Base-by-base conservation (phyloP, 805 yeast species). In the Sugiyamaella smithiae region DNA sequence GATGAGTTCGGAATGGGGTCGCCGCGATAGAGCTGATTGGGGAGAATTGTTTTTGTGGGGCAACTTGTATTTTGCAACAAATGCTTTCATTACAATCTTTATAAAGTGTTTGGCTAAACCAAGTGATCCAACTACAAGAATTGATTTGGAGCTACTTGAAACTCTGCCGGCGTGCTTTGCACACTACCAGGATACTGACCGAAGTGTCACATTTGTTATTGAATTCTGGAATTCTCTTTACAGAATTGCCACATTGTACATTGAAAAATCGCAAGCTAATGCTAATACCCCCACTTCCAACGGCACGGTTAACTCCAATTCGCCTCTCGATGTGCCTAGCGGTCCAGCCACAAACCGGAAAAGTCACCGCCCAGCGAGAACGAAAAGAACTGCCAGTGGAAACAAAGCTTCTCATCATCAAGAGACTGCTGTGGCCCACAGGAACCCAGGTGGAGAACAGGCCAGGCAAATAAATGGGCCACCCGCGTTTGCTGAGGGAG, bases 71-170 rank as follows among this genome's bases (percentile, higher is more conserved):
- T 54, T 36, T 29, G 50, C 51, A 2, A 43, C 51, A 4, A 51
- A 40, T 24, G 31, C 56, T 2, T 47, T 51, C 32, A 51, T 55
- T 29, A 53, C 60, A 2, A 23, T 57, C n/a, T 54, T 51, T 33
- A 49, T 55, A 20, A 50, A 51, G 28, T 50, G 57, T 45, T 32
- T 55, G 14, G 44, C 49, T 3, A 36, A 44, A 23, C 58, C 58
- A 1, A 17, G 23, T n/a, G 58, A 55, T 23, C 43, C 49, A 16
- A 40, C 53, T 12, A 51, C 58, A 8, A 24, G 19, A n/a, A 14
- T 43, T 16, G 58, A 55, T 26, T 36, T 53, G 28, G 53, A 48
- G 14, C 43, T 50, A 4, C 16, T 55, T 36, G 42, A 31, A 16
- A 6, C 16, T 9, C 12, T 40, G 19, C 24, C 45, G 16, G 20